These are phyloP conservation scores for Penicillium oxalicum DNA, from an alignment of 2,329 filamentous ascomycete species.

Conservation along the genomic window DNA sequence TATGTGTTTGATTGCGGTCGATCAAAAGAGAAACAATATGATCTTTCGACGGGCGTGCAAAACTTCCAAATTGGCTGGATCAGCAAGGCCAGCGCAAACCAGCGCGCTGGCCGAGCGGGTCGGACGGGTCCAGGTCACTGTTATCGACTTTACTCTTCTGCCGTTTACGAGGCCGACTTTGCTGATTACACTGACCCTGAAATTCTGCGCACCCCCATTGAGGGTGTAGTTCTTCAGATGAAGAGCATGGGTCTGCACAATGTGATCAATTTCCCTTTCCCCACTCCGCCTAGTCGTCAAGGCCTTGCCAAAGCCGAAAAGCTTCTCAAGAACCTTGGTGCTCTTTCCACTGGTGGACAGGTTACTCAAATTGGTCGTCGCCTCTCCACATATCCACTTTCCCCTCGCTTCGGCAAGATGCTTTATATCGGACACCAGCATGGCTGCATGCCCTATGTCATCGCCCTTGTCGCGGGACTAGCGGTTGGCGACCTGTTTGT, in stretches of 20 bases:
- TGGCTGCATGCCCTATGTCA: constrained; percentile 74
- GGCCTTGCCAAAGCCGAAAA: constrained; percentile 79
- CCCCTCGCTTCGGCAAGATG: constrained; percentile 86
- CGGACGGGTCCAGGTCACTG: constrained; percentile 94
- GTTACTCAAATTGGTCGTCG: constrained; percentile 74
- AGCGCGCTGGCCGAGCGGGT: constrained; percentile 87
- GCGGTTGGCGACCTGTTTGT: constrained; percentile 86
- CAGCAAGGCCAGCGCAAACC: constrained; percentile 90
- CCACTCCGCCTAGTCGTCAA: constrained; percentile 73
- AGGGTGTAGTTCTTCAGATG: constrained; percentile 85
- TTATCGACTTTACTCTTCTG: constrained; percentile 89
- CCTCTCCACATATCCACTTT: constrained; percentile 83
- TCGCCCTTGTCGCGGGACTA: constrained; percentile 80
- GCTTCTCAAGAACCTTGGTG: constrained; percentile 77
- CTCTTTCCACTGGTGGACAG: constrained; percentile 63
- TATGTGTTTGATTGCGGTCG: constrained; percentile 95
- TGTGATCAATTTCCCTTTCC: constrained; percentile 92
- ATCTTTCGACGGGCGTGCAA: constrained; percentile 83
- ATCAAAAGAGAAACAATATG: constrained; percentile 85
- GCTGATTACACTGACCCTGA: constrained; percentile 80
- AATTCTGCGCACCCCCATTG: constrained; percentile 82
- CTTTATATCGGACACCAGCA: constrained; percentile 80
- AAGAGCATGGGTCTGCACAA: constrained; percentile 91
- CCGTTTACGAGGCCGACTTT: constrained; percentile 84
- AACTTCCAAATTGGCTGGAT: constrained; percentile 96